Evolutionary conservation across 768 basidiomycete genomes (phyloP).

Genomic region (Guyanaporus albipodus): DNA sequence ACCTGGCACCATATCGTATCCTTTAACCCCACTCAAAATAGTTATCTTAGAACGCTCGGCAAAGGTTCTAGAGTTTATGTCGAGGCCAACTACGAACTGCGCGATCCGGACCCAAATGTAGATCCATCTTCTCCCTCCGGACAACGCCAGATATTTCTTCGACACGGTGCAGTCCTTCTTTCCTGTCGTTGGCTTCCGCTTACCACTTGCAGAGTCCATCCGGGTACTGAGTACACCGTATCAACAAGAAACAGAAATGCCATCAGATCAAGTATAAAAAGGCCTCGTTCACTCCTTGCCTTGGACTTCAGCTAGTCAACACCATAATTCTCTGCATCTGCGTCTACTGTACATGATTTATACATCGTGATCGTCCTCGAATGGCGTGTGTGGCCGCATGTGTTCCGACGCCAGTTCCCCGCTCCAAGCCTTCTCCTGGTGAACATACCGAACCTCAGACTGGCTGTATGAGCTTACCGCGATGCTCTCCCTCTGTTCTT

Average conservation of each 20-base stretch:
- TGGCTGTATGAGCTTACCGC: conserved; percentile 27
- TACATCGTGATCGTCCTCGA: conserved; percentile 36
- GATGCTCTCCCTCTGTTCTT: conserved; percentile 29
- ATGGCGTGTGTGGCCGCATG: conserved; percentile 38
- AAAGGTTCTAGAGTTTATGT: conserved; percentile 79
- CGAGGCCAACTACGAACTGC: conserved; percentile 73
- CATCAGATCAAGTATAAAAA: conserved; percentile 20
- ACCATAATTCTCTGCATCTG: not conserved
- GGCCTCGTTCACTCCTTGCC: not conserved
- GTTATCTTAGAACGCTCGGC: conserved; percentile 57
- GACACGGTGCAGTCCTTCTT: conserved; percentile 54
- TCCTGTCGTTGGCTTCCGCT: not conserved
- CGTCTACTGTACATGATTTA: conserved; percentile 25
- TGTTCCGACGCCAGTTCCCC: conserved; percentile 35
- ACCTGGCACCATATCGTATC: conserved; percentile 79
- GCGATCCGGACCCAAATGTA: conserved; percentile 63
- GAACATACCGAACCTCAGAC: conserved; percentile 26
- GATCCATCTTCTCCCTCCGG: conserved; percentile 65
- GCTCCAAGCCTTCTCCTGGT: conserved; percentile 32
- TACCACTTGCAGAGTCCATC: conserved; percentile 45
- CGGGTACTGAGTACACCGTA: conserved; percentile 41
- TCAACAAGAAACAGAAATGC: conserved; percentile 18
- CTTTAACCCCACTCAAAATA: conserved; percentile 59
- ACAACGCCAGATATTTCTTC: conserved; percentile 79
- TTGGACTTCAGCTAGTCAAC: conserved; percentile 1